Base-by-base conservation (phyloP, 108 stramenopile species). In the Mediolabrus comicus region DNA sequence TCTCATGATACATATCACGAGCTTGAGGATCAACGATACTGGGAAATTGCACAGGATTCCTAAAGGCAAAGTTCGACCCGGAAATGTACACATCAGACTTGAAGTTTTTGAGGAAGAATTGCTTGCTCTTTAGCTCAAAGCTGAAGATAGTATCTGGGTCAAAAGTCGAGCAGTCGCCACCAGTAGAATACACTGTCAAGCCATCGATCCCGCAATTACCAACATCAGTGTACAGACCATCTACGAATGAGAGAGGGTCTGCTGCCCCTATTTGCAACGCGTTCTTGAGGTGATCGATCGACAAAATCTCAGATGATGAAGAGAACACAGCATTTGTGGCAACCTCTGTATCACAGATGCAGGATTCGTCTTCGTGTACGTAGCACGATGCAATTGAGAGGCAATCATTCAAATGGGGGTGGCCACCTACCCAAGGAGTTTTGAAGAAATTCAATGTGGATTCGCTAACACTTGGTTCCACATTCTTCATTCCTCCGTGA, bases 31-130 rank as follows among this genome's bases (percentile, higher is more conserved):
- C 67, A 30, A 39, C 41, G 16, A 83, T 17, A 38, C 61, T 74
- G 12, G 58, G 57, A 32, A 83, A 79, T 33, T 63, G 59, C 4
- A 61, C 58, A 11, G 82, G 74, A 46, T 83, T 83, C 12, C 82
- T 67, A 55, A 83, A 83, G 28, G 30, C 12, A 39, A 34, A 30
- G 30, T 51, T 32, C 31, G 25, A 28, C 14, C 70, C 64, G 22
- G 46, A 49, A 25, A 75, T 31, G 6, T 27, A 30, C 24, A 75
- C 74, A 7, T 53, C 65, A 19, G 76, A 72, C 22, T 33, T 49
- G 29, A 31, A 9, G 41, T 77, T 77, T 33, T 54, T 65, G 28
- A 64, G 31, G 22, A 62, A 71, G 0, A 25, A 11, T n/a, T 8
- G 28, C 25, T 62, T 34, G 13, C 68, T 60, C 10, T 70, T 64